phyloP scores from a whole-genome alignment of 805 yeast species.

The Spathaspora passalidarum region DNA sequence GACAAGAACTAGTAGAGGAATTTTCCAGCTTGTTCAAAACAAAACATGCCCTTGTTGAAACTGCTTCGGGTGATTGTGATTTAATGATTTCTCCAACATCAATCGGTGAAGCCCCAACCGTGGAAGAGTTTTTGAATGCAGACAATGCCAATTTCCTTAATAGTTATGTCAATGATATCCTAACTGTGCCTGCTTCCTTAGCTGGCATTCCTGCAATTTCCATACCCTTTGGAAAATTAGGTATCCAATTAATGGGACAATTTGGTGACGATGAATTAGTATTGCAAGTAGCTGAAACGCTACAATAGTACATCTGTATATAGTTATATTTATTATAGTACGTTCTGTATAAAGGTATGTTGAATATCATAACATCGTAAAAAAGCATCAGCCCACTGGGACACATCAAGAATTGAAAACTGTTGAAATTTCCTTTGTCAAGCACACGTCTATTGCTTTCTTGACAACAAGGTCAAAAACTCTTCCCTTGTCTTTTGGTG shows the following conservation, averaged over 20 bases:
- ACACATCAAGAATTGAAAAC: not conserved
- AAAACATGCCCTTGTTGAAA: slow-evolving; percentile 34
- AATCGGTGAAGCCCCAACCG: slow-evolving; percentile 50
- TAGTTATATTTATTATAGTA: not conserved
- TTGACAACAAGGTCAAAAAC: slow-evolving; percentile 76
- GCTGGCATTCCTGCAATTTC: slow-evolving; percentile 88
- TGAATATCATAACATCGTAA: slow-evolving; percentile 32
- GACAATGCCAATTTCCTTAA: slow-evolving; percentile 48
- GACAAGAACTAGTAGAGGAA: slow-evolving; percentile 60
- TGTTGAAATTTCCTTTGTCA: slow-evolving; percentile 16
- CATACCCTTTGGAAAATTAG: slow-evolving; percentile 61
- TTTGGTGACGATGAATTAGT: slow-evolving; percentile 75
- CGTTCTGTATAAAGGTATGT: slow-evolving; percentile 15
- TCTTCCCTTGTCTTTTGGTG: slow-evolving; percentile 96
- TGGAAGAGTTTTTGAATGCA: slow-evolving; percentile 39
- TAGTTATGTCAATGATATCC: slow-evolving; percentile 74
- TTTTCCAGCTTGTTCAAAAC: slow-evolving; percentile 61
- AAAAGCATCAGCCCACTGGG: not conserved
- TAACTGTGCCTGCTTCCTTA: slow-evolving; percentile 86
- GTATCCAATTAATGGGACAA: slow-evolving; percentile 83
- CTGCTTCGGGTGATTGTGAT: slow-evolving; percentile 39
- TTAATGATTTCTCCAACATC: slow-evolving; percentile 74
- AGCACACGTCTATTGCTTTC: slow-evolving; percentile 32
- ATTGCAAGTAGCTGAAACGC: slow-evolving; percentile 31
- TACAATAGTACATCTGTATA: not conserved